These are phyloP conservation scores for Cryptosporidium viatorum DNA, from an alignment of 169 alveolate species.

Conservation along the genomic window DNA sequence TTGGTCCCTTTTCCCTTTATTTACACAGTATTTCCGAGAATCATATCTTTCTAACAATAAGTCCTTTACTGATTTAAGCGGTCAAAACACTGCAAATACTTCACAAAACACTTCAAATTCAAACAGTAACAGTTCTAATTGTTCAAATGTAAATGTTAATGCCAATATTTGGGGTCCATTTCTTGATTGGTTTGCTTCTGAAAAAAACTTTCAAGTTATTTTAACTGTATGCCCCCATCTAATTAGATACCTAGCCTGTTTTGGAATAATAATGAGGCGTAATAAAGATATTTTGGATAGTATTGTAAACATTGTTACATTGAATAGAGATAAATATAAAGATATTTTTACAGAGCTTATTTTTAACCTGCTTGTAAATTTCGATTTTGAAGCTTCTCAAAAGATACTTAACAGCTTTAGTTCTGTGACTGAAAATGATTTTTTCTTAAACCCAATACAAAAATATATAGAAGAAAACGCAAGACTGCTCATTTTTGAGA, in stretches of 20 bases:
- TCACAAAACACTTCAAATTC: neutral
- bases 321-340: conserved; percentile 78
- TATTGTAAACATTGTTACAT: conserved; percentile 43
- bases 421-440: conserved; percentile 84
- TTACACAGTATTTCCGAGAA: conserved; percentile 64
- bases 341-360: conserved; percentile 90
- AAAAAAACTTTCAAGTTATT: conserved; percentile 55
- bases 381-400: conserved; percentile 90
- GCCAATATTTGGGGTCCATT: conserved; percentile 65
- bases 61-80: neutral
- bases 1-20: conserved; percentile 69
- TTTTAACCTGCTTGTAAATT: conserved; percentile 87
- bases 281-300: conserved; percentile 60
- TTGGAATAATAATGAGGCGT: conserved; percentile 74
- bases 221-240: conserved; percentile 60
- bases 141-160: conserved; percentile 8
- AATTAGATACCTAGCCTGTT: conserved; percentile 70
- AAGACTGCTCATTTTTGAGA: conserved; percentile 89
- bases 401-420: conserved; percentile 29
- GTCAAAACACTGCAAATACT: neutral
- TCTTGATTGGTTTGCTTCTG: conserved; percentile 75
- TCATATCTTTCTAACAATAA: conserved; percentile 16
- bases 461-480: conserved; percentile 88
- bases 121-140: neutral
- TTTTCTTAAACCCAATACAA: conserved; percentile 86